Percentiles rank a stretch among this genome's conserved stretches.
Conservation (phyloP, 768 basidiomycete genomes). For the Amanita muscaria region DNA sequence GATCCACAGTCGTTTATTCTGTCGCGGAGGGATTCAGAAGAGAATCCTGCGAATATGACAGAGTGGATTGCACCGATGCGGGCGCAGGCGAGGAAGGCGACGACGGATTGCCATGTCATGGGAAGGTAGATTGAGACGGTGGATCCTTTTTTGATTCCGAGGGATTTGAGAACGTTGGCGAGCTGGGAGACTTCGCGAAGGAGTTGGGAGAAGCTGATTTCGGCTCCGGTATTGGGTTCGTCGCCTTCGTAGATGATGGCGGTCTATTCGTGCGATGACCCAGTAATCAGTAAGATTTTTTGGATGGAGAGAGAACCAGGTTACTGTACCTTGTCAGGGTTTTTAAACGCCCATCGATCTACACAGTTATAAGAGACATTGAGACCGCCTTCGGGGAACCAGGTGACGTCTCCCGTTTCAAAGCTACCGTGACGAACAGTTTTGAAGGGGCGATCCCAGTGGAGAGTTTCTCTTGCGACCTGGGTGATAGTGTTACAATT, state of each 20-base stretch:
- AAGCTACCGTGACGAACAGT: slow-evolving; percentile 82
- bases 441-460: slow-evolving; percentile 87
- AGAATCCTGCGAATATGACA: slow-evolving; percentile 97
- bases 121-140: slow-evolving; percentile 90
- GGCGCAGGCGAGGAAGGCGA: slow-evolving; percentile 95
- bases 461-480: slow-evolving; percentile 65
- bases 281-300: not conserved
- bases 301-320: not conserved
- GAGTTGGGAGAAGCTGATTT: slow-evolving; percentile 77
- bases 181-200: slow-evolving; percentile 82
- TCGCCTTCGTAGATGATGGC: slow-evolving; percentile 99
- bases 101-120: slow-evolving; percentile 93
- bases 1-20: slow-evolving; percentile 84
- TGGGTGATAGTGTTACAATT: slow-evolving; percentile 16
- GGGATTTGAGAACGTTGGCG: slow-evolving; percentile 84
- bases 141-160: slow-evolving; percentile 93
- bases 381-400: slow-evolving; percentile 93
- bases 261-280: no score
- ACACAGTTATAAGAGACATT: slow-evolving; percentile 98
- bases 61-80: slow-evolving; percentile 96
- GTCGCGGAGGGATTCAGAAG: slow-evolving; percentile 88
- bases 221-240: slow-evolving; percentile 73
- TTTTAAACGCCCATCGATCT: slow-evolving; percentile 88
- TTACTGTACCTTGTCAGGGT: slow-evolving; percentile 63
- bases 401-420: slow-evolving; percentile 76